Evolutionary conservation across 441 rosid genomes (phyloP).

Genomic region (Metrosideros polymorpha): DNA sequence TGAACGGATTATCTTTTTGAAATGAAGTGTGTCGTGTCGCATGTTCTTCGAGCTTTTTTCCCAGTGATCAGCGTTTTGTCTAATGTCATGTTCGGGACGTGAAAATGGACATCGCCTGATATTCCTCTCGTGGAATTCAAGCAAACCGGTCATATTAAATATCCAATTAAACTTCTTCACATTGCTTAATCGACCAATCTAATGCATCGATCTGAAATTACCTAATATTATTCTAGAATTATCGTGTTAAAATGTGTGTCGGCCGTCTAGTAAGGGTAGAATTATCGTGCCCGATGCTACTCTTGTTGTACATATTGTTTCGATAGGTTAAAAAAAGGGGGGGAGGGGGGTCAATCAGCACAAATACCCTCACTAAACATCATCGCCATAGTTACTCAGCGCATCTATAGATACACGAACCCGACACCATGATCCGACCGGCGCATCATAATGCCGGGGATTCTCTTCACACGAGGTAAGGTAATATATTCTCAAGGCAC

Average conservation of each 20-base stretch:
- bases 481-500: not conserved
- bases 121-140: accelerated
- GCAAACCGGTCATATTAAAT: accelerated
- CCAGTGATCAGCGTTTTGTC: no score
- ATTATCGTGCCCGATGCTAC: accelerated
- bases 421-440: no score
- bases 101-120: accelerated
- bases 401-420: not conserved
- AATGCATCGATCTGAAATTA: not conserved
- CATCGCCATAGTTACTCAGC: not conserved
- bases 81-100: no score
- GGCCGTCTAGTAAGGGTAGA: not conserved
- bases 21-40: no score
- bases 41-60: no score
- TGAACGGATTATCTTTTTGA: no score
- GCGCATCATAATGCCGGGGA: no score
- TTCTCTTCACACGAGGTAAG: not conserved
- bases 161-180: no score
- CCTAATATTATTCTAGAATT: not conserved
- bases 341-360: not conserved
- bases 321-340: not conserved
- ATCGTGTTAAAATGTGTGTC: no score
- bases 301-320: accelerated
- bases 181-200: not conserved
- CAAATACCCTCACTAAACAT: not conserved